Evolutionary conservation across 225 moss, liverwort and hornwort species (phyloP).

Genomic region (Bryum argenteum): DNA sequence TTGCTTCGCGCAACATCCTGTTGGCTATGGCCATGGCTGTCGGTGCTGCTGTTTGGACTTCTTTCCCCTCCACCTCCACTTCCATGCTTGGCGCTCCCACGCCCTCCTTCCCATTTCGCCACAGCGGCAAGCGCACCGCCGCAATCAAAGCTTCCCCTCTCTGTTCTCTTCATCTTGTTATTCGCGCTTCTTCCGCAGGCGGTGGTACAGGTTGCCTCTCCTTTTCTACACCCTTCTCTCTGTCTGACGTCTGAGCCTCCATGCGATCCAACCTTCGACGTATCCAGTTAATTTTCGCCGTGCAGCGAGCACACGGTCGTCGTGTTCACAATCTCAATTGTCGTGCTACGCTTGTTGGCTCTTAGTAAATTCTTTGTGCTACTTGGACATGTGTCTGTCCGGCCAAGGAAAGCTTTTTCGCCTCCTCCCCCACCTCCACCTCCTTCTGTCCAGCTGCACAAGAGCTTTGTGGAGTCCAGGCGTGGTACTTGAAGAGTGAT

Average conservation of each 20-base stretch:
- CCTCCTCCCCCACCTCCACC: too few relatives aligned
- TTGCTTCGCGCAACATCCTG: neutral
- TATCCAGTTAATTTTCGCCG: neutral
- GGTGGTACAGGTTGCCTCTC: conserved; percentile 21
- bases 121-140: neutral
- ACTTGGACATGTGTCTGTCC: too few relatives aligned
- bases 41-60: conserved; percentile 19
- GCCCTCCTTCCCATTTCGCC: conserved; percentile 4
- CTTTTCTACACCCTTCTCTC: neutral
- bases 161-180: neutral
- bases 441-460: too few relatives aligned
- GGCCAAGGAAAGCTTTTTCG: too few relatives aligned
- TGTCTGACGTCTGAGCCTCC: neutral
- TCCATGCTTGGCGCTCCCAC: neutral
- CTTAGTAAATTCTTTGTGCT: too few relatives aligned
- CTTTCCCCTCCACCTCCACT: conserved; percentile 9
- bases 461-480: too few relatives aligned
- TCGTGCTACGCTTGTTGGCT: too few relatives aligned
- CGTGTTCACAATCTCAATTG: neutral
- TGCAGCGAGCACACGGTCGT: neutral
- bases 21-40: conserved; percentile 20
- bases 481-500: too few relatives aligned
- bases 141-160: neutral
- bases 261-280: neutral
- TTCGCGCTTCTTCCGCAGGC: conserved; percentile 20